phyloP scores from a whole-genome alignment of 148 eudicot species.

The Rhododendron mucronatum region DNA sequence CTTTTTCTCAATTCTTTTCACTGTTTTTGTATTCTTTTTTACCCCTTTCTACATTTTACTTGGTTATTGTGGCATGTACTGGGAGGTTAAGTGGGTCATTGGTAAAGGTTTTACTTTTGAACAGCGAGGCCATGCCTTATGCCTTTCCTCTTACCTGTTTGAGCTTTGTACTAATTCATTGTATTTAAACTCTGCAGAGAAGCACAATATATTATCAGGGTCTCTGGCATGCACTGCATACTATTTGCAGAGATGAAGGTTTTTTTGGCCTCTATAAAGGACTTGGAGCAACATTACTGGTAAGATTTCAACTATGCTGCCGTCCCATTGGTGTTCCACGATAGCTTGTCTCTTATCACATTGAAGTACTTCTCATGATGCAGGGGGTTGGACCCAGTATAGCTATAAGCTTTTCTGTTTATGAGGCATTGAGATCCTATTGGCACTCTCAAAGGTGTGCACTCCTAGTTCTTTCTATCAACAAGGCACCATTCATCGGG shows the following conservation, averaged over 20 bases:
- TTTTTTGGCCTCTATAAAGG: slow-evolving; percentile 78
- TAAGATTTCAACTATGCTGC: slow-evolving; percentile 22
- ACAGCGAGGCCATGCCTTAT: background rate
- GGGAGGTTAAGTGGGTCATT: background rate
- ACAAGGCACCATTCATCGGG: background rate
- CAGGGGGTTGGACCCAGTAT: slow-evolving; percentile 95
- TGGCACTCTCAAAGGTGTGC: slow-evolving; percentile 71
- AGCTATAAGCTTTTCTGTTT: slow-evolving; percentile 86
- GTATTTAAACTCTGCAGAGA: slow-evolving; percentile 38
- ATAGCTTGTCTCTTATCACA: background rate
- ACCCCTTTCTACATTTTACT: background rate
- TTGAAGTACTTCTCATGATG: slow-evolving; percentile 12
- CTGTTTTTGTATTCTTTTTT: background rate
- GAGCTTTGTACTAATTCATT: slow-evolving; percentile 2
- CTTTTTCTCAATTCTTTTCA: background rate
- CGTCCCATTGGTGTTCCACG: background rate
- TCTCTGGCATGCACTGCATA: slow-evolving; percentile 65
- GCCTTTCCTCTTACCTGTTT: background rate
- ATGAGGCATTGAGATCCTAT: slow-evolving; percentile 55
- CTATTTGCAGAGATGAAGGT: slow-evolving; percentile 82
- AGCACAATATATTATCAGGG: slow-evolving; percentile 70
- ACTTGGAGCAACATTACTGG: slow-evolving; percentile 80
- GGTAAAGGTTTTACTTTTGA: background rate
- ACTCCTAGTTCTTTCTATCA: slow-evolving; percentile 1
- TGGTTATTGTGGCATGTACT: background rate